Evolutionary conservation across 768 basidiomycete genomes (phyloP).

Genomic region (Pisolithus orientalis): DNA sequence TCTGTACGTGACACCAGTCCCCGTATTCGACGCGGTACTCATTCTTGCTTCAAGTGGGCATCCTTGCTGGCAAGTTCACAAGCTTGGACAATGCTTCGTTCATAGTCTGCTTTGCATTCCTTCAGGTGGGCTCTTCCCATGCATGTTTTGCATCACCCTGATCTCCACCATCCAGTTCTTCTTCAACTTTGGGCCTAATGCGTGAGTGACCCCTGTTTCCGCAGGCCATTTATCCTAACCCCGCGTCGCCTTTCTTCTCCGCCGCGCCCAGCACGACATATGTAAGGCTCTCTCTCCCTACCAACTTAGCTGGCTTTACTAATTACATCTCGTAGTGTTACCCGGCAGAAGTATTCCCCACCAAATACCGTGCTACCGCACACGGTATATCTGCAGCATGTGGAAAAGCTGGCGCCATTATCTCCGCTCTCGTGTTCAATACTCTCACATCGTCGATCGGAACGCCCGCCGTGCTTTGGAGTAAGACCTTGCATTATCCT

Average conservation of each 20-base stretch:
- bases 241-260: not conserved
- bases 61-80: constrained; percentile 63
- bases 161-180: constrained; percentile 44
- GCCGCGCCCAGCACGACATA: constrained; percentile 41
- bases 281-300: constrained; percentile 25
- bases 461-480: constrained; percentile 64
- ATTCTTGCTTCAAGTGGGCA: constrained; percentile 39
- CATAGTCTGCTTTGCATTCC: constrained; percentile 65
- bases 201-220: constrained; percentile 30
- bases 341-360: constrained; percentile 78
- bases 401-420: constrained; percentile 74
- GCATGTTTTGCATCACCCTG: not conserved
- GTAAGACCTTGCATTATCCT: constrained; percentile 34
- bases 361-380: constrained; percentile 63
- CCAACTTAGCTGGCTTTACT: not conserved
- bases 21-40: not conserved
- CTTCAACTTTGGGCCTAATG: constrained; percentile 78
- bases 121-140: constrained; percentile 38
- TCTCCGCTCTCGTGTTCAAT: constrained; percentile 71
- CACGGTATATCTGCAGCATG: constrained; percentile 71
- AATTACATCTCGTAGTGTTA: constrained; percentile 40
- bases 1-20: constrained; percentile 36
- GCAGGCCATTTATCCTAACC: not conserved
- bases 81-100: constrained; percentile 51
- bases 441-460: constrained; percentile 54